Evolutionary conservation across 1,284 basidiomycete species (phyloP).

Genomic region (Ceratobasidium sp.): DNA sequence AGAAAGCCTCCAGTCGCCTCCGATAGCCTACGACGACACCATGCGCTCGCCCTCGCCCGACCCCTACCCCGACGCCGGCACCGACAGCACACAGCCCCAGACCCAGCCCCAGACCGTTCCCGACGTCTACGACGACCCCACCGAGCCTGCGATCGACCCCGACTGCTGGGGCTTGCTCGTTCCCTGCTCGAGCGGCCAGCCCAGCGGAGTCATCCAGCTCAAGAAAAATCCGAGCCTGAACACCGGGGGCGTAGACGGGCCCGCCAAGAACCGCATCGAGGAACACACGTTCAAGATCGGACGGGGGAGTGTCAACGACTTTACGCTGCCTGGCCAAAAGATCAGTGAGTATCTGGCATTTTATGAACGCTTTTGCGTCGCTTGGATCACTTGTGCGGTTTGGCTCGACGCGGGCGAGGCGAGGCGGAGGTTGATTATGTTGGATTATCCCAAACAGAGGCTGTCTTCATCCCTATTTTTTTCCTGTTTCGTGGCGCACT

Average conservation of each 20-base stretch:
- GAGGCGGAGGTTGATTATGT: not conserved
- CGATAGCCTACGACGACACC: not conserved
- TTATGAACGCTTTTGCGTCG: too few species aligned
- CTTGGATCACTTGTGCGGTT: too few species aligned
- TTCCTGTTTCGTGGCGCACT: not conserved
- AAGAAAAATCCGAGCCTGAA: not conserved
- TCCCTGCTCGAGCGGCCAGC: constrained; percentile 12
- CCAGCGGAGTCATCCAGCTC: constrained; percentile 21
- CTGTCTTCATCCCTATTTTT: too few species aligned
- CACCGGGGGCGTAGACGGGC: not conserved
- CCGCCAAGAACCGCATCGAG: not conserved
- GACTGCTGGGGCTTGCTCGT: constrained; percentile 36
- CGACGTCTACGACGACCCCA: not conserved
- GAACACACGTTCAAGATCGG: constrained; percentile 25
- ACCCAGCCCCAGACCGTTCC: constrained; percentile 20
- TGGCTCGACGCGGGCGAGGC: too few species aligned
- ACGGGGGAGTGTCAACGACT: constrained; percentile 11
- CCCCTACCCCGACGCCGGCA: constrained; percentile 8
- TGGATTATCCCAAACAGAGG: too few species aligned
- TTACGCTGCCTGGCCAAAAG: constrained; percentile 17
- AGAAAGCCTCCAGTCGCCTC: not conserved
- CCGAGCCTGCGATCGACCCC: not conserved
- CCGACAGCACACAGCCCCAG: constrained; percentile 31
- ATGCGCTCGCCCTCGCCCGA: constrained; percentile 36
- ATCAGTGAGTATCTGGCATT: constrained; percentile 28